Evolutionary conservation across 2,329 filamentous ascomycete genomes (phyloP).

Genomic region (Clarireedia sp.): DNA sequence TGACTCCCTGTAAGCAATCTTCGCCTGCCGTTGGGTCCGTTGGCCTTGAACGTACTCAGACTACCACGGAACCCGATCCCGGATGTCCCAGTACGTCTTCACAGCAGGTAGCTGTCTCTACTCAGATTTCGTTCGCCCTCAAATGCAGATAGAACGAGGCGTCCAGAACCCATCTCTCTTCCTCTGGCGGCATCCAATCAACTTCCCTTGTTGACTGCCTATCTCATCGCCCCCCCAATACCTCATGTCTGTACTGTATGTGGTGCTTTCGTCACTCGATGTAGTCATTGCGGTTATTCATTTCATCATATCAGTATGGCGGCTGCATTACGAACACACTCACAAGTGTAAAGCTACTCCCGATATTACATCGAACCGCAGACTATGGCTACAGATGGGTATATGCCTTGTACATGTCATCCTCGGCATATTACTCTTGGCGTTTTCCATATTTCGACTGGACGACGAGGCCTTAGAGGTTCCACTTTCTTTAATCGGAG

Average conservation of each 20-base stretch:
- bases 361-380: neutral
- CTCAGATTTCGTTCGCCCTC: neutral
- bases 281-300: neutral
- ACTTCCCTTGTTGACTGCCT: neutral
- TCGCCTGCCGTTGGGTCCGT: neutral
- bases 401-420: neutral
- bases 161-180: neutral
- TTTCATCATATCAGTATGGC: neutral
- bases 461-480: neutral
- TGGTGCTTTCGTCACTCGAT: neutral
- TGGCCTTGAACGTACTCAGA: too few species aligned
- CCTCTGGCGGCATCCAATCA: neutral
- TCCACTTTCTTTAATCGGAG: neutral
- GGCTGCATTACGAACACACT: neutral
- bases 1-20: neutral
- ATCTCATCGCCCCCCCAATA: neutral
- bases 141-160: neutral
- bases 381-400: neutral
- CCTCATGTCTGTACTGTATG: neutral
- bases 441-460: neutral
- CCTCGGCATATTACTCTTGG: neutral
- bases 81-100: too few species aligned
- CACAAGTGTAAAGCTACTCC: neutral
- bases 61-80: too few species aligned
- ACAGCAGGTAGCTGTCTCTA: too few species aligned